These are phyloP conservation scores for Afroboletus lepidellus DNA, from an alignment of 1,284 basidiomycete genomes.

Conservation along the genomic window DNA sequence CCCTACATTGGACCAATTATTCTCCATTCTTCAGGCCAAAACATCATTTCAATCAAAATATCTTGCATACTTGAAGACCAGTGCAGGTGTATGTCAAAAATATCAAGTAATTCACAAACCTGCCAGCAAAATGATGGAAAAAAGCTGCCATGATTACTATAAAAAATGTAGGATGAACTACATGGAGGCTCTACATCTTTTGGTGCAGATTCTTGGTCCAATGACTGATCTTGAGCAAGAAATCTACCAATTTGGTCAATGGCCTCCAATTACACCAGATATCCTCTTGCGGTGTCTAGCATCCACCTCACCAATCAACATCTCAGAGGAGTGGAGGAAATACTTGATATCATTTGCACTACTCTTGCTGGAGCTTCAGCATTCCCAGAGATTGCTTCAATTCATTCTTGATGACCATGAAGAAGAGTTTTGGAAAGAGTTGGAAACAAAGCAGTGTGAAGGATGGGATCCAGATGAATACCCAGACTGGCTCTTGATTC, in stretches of 20 bases:
- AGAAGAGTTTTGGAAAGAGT: background rate
- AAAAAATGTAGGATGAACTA: background rate
- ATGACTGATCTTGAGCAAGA: background rate
- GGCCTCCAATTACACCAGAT: conserved; percentile 26
- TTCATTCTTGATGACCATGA: background rate
- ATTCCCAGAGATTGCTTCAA: background rate
- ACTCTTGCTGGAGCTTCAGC: background rate
- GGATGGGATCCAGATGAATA: conserved; percentile 5
- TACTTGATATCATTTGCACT: background rate
- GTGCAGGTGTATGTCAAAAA: background rate
- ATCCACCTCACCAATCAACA: conserved; percentile 4
- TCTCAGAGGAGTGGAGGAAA: background rate
- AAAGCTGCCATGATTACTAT: background rate
- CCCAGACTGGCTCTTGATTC: conserved; percentile 46
- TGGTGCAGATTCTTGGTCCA: background rate
- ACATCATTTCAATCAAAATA: background rate
- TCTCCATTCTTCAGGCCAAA: background rate
- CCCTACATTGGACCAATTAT: background rate
- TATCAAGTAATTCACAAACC: rapidly evolving
- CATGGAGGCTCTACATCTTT: background rate
- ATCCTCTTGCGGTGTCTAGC: conserved; percentile 27
- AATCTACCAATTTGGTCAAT: background rate
- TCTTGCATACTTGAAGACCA: background rate
- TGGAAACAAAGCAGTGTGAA: background rate
- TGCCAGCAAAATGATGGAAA: background rate